Base-by-base conservation (phyloP, 257 asterid genomes). In the Ligustrum vulgare region DNA sequence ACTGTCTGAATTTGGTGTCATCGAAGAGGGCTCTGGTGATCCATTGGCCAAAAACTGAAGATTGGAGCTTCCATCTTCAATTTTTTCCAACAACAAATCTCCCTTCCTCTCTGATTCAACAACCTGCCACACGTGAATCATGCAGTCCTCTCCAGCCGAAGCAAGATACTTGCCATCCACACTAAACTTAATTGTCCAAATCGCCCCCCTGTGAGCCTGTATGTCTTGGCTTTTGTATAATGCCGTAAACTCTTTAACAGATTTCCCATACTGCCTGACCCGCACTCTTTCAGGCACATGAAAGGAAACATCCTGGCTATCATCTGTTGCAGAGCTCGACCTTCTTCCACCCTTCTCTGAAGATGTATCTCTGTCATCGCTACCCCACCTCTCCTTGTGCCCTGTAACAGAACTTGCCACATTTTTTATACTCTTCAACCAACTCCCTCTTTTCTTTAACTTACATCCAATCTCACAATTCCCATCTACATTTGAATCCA, bases 261-360 rank as follows among this genome's bases (percentile, higher is more conserved):
- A 87, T 78, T 95, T 93, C 33, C 99, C 99, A 43, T 93, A 93
- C 77, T 95, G 98, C 80, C 84, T 87, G 41, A 88, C 97, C 66
- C 97, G 86, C 69, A 95, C 89, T 72, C 90, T 87, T 74, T 95
- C 97, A 0, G 94, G 98, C 64, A 96, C 98, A 15, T 84, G 97
- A 87, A 87, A 93, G 39, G 94, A 84, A 68, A 78, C 91, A 31
- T 95, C 98, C 79, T 93, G 99, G 77, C 98, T 95, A 84, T 93
- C 98, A 86, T 95, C 99, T 0, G 99, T 95, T 37, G 99, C 99
- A 10, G 99, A 95, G 77, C 99, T 95, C 3, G 97, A 95, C 75
- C 98, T 89, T 84, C 99, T 91, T 66, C 96, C 98, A 78, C 99
- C 96, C 83, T 84, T 94, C 80, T 94, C 99, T 41, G 99, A 94